These are phyloP conservation scores for Cryptosporidium meleagridis DNA, from an alignment of 169 alveolate genomes.

Conservation along the genomic window DNA sequence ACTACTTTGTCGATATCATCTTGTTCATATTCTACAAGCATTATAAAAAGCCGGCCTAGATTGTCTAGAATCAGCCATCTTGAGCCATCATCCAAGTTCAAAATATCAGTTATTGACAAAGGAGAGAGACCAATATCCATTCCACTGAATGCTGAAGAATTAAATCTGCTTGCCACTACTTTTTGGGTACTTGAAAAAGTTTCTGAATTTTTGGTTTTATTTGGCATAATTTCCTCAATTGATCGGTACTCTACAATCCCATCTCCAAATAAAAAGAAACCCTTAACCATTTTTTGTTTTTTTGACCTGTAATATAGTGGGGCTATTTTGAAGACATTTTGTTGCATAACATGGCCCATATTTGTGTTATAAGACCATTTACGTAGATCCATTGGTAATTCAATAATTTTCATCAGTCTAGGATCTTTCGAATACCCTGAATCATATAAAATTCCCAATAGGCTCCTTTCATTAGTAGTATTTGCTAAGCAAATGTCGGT, in stretches of 20 bases:
- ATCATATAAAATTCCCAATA: constrained; percentile 38
- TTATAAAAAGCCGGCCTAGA: constrained; percentile 52
- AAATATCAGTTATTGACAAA: constrained; percentile 18
- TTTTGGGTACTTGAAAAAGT: not conserved
- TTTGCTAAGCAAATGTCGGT: constrained; percentile 31
- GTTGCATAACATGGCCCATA: constrained; percentile 17
- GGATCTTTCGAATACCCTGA: constrained; percentile 61
- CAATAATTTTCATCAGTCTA: constrained; percentile 44
- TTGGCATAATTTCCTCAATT: constrained; percentile 41
- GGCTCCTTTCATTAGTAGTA: constrained; percentile 19
- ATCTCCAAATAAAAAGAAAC: constrained; percentile 68
- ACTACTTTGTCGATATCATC: constrained; percentile 7
- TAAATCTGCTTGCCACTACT: not conserved
- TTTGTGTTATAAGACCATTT: constrained; percentile 55
- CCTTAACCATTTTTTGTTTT: constrained; percentile 3
- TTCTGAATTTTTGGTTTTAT: not conserved
- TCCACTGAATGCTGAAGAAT: constrained; percentile 12
- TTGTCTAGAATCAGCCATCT: constrained; percentile 63
- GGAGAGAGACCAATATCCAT: constrained; percentile 36
- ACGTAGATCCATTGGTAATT: constrained; percentile 35
- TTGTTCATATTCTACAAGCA: constrained; percentile 22
- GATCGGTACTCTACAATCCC: constrained; percentile 47
- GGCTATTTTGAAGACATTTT: constrained; percentile 15
- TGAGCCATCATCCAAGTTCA: constrained; percentile 17
- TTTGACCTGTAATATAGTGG: constrained; percentile 29